A percentile compares a stretch with the other conserved stretches of the same genome.
Evolutionary conservation across 495 filamentous ascomycete genomes (phyloP).

Genomic region (Haplographium delicatum): DNA sequence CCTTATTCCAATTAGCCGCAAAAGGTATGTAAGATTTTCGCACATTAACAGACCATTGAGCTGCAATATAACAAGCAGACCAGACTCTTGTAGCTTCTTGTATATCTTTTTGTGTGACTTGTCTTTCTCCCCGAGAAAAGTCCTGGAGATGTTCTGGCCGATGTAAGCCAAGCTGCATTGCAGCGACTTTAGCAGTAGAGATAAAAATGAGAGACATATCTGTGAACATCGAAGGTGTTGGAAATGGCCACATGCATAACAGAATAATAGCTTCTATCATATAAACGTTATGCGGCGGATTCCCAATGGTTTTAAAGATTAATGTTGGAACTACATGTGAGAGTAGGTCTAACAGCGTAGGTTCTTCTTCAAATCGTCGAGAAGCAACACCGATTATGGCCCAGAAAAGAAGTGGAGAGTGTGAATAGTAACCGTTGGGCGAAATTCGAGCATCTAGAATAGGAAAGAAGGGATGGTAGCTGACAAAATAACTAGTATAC

Average conservation of each 20-base stretch:
- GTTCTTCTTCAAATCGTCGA: constrained; percentile 31
- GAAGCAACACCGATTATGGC: constrained; percentile 35
- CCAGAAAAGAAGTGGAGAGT: constrained; percentile 49
- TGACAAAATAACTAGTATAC: constrained; percentile 37
- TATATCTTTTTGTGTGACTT: too few relatives aligned
- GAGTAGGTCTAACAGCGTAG: constrained; percentile 37
- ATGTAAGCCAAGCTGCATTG: constrained; percentile 47
- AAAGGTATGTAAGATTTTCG: too few relatives aligned
- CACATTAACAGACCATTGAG: constrained; percentile 5
- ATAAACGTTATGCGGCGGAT: constrained; percentile 36
- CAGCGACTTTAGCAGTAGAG: constrained; percentile 39
- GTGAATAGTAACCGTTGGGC: constrained; percentile 39
- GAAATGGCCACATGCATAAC: constrained; percentile 46
- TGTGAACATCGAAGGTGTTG: constrained; percentile 36
- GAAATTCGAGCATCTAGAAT: constrained; percentile 36
- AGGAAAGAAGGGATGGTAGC: constrained; percentile 45
- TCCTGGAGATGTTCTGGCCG: constrained; percentile 42
- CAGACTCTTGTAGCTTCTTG: constrained; percentile 3
- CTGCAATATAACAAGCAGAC: constrained; percentile 1
- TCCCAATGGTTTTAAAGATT: constrained; percentile 37
- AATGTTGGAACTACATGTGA: constrained; percentile 38
- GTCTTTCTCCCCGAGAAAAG: background rate
- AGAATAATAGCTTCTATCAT: constrained; percentile 45
- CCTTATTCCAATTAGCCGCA: too few relatives aligned
- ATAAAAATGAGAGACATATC: constrained; percentile 39